Base-by-base conservation (phyloP, 2,329 filamentous ascomycete species). In the Aspergillus caelatus region DNA sequence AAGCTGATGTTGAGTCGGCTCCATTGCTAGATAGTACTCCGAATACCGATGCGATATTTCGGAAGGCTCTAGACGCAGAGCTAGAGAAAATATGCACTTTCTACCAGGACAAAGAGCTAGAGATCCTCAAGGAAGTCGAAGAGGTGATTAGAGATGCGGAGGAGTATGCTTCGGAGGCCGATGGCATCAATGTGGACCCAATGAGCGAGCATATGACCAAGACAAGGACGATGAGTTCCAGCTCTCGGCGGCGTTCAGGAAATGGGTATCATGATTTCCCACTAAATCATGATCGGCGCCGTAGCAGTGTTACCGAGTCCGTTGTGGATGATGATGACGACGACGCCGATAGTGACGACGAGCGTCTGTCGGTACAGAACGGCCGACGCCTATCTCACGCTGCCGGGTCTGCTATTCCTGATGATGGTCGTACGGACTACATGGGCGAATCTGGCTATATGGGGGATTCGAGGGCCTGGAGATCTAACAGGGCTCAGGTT, bases 61-160 rank as follows among this genome's bases (percentile, higher is more conserved):
- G 86, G 68, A 89, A 89, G 67, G 89, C 93, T 46, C 86, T 99
- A 21, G 93, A 96, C 73, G 86, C 91, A 48, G 95, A 99, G 77
- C 82, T 99, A 57, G 94, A 98, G 74, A 98, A 98, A 83, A 93
- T 99, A 65, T 91, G 88, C 72, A 91, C 90, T 0, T 99, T 99
- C 78, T 98, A 95, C 78, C 86, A 89, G 66, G 81, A 92, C 65
- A 99, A 99, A 78, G 94, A 99, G 79, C 84, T 88, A 28, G 94
- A 98, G 76, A 88, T 99, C 16, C 88, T 91, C 64, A 88, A 90
- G 58, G 94, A 97, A 75, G 88, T 94, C 10, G 88, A 90, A 55
- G 86, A 89, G 41, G 81, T 98, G n/a, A 79, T 94, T 61, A 84
- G 84, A 56, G 94, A 98, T 72, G 86, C 92, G 48, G 86, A 88